A percentile compares a stretch with the other conserved stretches of the same genome.
phyloP scores from a whole-genome alignment of 805 yeast species.

The Saccharomyces cerevisiae region DNA sequence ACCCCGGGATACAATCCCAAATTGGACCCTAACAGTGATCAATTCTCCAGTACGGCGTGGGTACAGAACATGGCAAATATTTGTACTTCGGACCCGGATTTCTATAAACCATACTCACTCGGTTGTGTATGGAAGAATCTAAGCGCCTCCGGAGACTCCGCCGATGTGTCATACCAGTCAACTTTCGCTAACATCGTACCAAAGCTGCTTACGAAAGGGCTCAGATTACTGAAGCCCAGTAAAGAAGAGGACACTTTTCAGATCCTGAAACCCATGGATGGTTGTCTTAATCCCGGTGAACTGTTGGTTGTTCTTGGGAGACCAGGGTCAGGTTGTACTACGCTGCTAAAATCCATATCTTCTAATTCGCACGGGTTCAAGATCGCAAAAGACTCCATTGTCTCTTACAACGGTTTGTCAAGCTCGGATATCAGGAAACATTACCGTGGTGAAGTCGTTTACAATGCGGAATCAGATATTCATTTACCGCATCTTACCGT shows the following conservation, averaged over 20 bases:
- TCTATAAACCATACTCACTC: constrained; percentile 51
- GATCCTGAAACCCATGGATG: constrained; percentile 61
- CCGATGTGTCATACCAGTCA: constrained; percentile 60
- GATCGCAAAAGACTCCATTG: constrained; percentile 37
- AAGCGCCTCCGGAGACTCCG: constrained; percentile 56
- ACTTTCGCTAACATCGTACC: constrained; percentile 41
- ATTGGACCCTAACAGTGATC: constrained; percentile 52
- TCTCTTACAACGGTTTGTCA: constrained; percentile 49
- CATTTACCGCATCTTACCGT: constrained; percentile 66
- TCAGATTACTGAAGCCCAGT: constrained; percentile 17
- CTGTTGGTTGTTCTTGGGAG: constrained; percentile 63
- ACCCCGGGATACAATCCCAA: constrained; percentile 30
- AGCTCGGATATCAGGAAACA: constrained; percentile 42
- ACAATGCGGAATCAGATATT: constrained; percentile 58
- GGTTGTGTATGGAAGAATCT: constrained; percentile 53
- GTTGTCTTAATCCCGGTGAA: constrained; percentile 52
- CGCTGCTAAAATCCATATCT: constrained; percentile 52
- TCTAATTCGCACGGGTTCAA: constrained; percentile 53
- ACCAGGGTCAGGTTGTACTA: constrained; percentile 75
- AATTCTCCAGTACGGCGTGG: constrained; percentile 57
- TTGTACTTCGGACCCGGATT: constrained; percentile 47
- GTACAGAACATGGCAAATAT: constrained; percentile 54
- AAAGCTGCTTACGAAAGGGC: constrained; percentile 21
- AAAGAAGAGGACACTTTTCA: constrained; percentile 34
- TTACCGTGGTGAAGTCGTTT: constrained; percentile 61